Percentiles rank a stretch among this genome's conserved stretches.
These are phyloP conservation scores for Oryza rufipogon DNA, from an alignment of 176 grass and related monocot genomes.

Conservation along the genomic window DNA sequence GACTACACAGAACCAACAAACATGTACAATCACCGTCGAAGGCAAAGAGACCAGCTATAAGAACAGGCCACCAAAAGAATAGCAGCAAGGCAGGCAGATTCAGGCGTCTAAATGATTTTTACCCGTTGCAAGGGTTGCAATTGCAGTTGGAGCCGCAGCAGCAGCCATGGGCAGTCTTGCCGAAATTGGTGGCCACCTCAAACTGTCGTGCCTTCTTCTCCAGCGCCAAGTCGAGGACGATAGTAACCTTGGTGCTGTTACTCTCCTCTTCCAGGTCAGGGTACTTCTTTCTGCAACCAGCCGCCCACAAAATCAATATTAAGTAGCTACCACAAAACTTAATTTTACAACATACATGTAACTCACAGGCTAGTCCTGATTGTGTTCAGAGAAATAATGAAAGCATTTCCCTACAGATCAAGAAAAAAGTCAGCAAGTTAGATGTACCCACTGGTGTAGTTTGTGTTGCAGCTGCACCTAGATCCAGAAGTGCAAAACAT, in stretches of 20 bases:
- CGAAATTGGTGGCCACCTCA: slow-evolving; percentile 34
- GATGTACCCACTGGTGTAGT: too few species aligned
- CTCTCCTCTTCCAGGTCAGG: slow-evolving; percentile 52
- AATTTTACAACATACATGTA: neutral
- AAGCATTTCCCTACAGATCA: too few species aligned
- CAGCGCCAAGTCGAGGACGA: slow-evolving; percentile 23
- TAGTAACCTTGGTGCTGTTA: slow-evolving; percentile 18
- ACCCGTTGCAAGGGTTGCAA: slow-evolving; percentile 59
- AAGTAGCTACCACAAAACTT: neutral
- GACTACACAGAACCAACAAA: too few species aligned
- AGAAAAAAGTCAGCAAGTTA: too few species aligned
- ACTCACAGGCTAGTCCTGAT: too few species aligned
- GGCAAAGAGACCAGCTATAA: too few species aligned
- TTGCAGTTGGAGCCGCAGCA: slow-evolving; percentile 42
- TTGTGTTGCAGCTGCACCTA: too few species aligned
- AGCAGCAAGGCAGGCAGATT: too few species aligned
- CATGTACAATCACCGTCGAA: too few species aligned
- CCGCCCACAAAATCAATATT: neutral
- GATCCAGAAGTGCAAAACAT: too few species aligned
- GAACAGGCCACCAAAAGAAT: too few species aligned
- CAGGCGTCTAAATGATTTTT: neutral
- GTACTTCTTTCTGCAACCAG: slow-evolving; percentile 46
- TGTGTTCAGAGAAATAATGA: too few species aligned
- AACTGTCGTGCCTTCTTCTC: slow-evolving; percentile 31
- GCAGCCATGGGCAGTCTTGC: slow-evolving; percentile 42